A percentile compares a stretch with the other conserved stretches of the same genome.
Conservation (phyloP, 441 rosid genomes). For the Cnidoscolus chayamansa region DNA sequence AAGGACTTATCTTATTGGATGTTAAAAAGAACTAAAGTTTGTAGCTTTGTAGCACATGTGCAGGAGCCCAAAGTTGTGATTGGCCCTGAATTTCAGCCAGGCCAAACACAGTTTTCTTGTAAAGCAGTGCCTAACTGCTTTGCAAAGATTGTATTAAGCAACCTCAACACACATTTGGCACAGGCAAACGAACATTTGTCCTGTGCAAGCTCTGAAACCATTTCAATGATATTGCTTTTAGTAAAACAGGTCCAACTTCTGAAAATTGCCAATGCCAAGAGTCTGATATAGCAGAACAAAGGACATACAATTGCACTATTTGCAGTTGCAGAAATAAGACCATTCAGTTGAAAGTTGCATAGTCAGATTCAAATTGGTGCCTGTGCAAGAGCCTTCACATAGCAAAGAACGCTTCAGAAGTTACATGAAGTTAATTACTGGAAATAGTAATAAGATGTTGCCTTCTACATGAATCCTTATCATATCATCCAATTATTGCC, state of each 20-base stretch:
- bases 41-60: not conserved
- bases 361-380: not conserved
- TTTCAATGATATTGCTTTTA: not conserved
- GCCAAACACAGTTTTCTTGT: not conserved
- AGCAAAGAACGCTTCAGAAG: not conserved
- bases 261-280: not conserved
- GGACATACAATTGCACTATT: not conserved
- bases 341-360: not conserved
- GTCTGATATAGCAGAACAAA: not conserved
- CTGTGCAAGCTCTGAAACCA: not conserved
- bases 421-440: not conserved
- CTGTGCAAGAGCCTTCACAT: not conserved
- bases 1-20: not conserved
- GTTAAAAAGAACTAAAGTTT: not conserved
- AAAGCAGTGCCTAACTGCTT: not conserved
- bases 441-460: too few species aligned
- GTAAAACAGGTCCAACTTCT: not conserved
- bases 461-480: not conserved
- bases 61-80: not conserved
- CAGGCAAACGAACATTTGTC: not conserved
- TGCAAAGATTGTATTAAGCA: not conserved
- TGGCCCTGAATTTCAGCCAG: not conserved
- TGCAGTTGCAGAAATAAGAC: not conserved
- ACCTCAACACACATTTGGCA: not conserved
- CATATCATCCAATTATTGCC: not conserved